Conservation (phyloP, 2,329 filamentous ascomycete genomes). For the Furcasterigmium sp. region DNA sequence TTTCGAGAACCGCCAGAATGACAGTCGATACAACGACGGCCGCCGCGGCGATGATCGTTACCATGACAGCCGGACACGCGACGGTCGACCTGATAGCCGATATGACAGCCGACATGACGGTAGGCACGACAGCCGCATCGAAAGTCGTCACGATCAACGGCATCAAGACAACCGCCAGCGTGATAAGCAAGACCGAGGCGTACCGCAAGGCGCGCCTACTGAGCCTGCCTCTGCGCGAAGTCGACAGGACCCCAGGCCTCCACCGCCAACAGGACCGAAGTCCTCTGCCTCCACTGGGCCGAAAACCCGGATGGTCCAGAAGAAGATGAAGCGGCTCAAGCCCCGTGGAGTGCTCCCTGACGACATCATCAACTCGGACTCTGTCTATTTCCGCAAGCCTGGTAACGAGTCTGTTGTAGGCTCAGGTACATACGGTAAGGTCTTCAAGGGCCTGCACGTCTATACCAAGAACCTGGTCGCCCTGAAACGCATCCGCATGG, state of each 20-base stretch:
- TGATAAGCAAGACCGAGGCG: slow-evolving; percentile 35
- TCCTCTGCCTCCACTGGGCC: slow-evolving; percentile 31
- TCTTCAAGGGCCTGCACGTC: slow-evolving; percentile 91
- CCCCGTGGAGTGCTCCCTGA: slow-evolving; percentile 63
- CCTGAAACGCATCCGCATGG: slow-evolving; percentile 89
- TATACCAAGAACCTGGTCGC: slow-evolving; percentile 81
- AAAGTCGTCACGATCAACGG: too few relatives aligned
- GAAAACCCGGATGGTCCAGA: slow-evolving; percentile 59
- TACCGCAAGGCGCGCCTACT: slow-evolving; percentile 44
- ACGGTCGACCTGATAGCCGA: slow-evolving; percentile 29
- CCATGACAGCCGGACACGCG: slow-evolving; percentile 11
- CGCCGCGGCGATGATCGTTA: slow-evolving; percentile 13
- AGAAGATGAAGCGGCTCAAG: slow-evolving; percentile 65
- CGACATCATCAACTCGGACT: slow-evolving; percentile 74
- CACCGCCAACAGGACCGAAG: slow-evolving; percentile 24
- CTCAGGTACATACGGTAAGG: slow-evolving; percentile 92
- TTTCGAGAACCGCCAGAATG: slow-evolving; percentile 23
- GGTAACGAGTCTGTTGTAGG: slow-evolving; percentile 97
- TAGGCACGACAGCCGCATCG: slow-evolving; percentile 22
- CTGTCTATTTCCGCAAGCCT: slow-evolving; percentile 90
- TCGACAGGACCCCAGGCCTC: slow-evolving; percentile 24
- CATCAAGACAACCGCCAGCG: slow-evolving; percentile 20
- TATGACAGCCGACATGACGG: slow-evolving; percentile 27
- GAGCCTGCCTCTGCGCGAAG: slow-evolving; percentile 47
- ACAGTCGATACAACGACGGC: slow-evolving; percentile 15